Evolutionary conservation across 441 rosid genomes (phyloP), one percentile per base, ranked within the genome.

Genomic region (Macaranga tanarius): DNA sequence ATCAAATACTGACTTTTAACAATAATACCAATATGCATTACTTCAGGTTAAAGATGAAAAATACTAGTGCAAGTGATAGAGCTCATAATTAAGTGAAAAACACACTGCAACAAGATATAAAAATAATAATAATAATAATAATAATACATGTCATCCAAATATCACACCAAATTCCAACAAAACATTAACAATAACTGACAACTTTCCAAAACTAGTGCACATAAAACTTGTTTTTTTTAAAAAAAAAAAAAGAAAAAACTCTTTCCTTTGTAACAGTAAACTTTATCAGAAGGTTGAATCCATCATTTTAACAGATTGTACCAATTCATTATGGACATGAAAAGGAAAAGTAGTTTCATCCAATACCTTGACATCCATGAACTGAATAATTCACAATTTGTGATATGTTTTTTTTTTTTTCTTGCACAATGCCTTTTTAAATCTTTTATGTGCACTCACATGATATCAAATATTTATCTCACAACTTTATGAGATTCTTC

Each of bases 1-100:
- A 25, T 78, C 54, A 67, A 71, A 25, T 25, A 54, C 17, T n/a
- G 62, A 48, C 34, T 10, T 51, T 62, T 48, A 50, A 23, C 25
- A 70, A 26, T 45, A 70, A 19, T 19, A 42, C 19, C 65, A 59
- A 58, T 15, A 25, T 44, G 42, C 40, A 25, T 10, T 23, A n/a
- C 7, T 26, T 23, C 8, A 31, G 65, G 11, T 16, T 44, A 56
- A 50, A 22, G 56, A 16, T 58, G 73, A 10, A 2, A 42, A 44
- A 5, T 17, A 25, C 26, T 17, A 26, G 62, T 12, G 13, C 58
- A 13, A 23, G 6, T 17, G 20, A 19, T 28, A 11, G n/a, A 19
- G 52, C 22, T n/a, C 31, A 3, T 2, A 20, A 71, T 23, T 9
- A 17, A 26, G 22, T 44, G 42, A 47, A 42, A 51, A 57, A 23